Evolutionary conservation across 2,329 filamentous ascomycete genomes (phyloP).

Genomic region (Fusarium continuum): DNA sequence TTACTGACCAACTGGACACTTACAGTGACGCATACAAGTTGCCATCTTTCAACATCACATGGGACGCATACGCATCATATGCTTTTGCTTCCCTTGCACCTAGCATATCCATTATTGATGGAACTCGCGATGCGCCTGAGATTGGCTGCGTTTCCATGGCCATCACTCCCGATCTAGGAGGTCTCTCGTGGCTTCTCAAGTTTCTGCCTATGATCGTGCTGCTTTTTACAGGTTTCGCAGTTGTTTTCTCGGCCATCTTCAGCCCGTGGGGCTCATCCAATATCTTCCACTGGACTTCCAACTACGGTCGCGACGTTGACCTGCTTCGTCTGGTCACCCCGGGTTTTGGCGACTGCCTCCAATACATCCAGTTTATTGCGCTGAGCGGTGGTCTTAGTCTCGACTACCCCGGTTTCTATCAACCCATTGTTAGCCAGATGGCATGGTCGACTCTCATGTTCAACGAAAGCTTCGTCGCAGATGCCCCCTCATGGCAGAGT

Average conservation of each 20-base stretch:
- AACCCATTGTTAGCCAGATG: conserved; percentile 86
- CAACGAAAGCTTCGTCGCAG: conserved; percentile 85
- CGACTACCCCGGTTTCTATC: conserved; percentile 92
- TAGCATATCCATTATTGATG: conserved; percentile 78
- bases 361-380: conserved; percentile 94
- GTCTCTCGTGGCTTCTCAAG: conserved; percentile 72
- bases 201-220: conserved; percentile 84
- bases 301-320: conserved; percentile 94
- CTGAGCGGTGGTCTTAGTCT: conserved; percentile 88
- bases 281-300: conserved; percentile 95
- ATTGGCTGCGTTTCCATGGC: conserved; percentile 85
- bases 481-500: conserved; percentile 70
- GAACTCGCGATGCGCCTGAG: conserved; percentile 68
- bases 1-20: conserved; percentile 10
- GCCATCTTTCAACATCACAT: conserved; percentile 76
- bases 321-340: conserved; percentile 91
- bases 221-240: conserved; percentile 81
- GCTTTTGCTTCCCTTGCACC: conserved; percentile 84
- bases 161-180: conserved; percentile 84
- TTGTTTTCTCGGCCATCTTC: conserved; percentile 83
- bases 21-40: conserved; percentile 56
- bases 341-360: conserved; percentile 94
- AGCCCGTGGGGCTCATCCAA: conserved; percentile 95
- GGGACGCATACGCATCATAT: conserved; percentile 83
- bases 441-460: conserved; percentile 94